A percentile compares a stretch with the other conserved stretches of the same genome.
Conservation (phyloP, 805 yeast species). For the Starmera pachycereana region DNA sequence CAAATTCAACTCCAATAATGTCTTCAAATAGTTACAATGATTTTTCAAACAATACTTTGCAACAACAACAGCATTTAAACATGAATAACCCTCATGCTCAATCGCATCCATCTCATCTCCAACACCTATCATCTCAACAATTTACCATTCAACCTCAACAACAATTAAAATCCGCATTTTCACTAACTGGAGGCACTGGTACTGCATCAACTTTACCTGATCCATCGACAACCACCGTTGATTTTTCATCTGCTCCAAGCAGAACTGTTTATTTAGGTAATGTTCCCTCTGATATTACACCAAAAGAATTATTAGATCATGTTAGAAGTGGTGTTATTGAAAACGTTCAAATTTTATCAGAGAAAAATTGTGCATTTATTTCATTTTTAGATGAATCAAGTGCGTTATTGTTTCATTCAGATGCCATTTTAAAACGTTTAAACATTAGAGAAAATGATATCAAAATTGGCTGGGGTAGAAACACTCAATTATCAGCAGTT, state of each 20-base stretch:
- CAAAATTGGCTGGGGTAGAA: slow-evolving; percentile 89
- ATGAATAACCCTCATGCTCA: background rate
- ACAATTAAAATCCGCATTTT: background rate
- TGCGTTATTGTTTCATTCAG: slow-evolving; percentile 87
- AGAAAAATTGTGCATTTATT: slow-evolving; percentile 81
- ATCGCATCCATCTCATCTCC: background rate
- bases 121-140: background rate
- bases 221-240: slow-evolving; percentile 4
- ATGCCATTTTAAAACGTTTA: slow-evolving; percentile 77
- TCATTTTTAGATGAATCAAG: slow-evolving; percentile 84
- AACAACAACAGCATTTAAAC: too few species aligned
- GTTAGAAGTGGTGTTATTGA: slow-evolving; percentile 88
- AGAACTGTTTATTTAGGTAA: slow-evolving; percentile 89
- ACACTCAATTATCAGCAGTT: slow-evolving; percentile 61
- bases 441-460: slow-evolving; percentile 74
- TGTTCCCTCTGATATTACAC: slow-evolving; percentile 70
- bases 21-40: too few species aligned
- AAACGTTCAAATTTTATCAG: slow-evolving; percentile 65
- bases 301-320: slow-evolving; percentile 77
- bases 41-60: too few species aligned
- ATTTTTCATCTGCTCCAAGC: slow-evolving; percentile 44
- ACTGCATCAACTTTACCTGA: slow-evolving; percentile 1
- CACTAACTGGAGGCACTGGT: background rate
- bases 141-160: too few species aligned
- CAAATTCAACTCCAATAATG: too few species aligned